A percentile compares a stretch with the other conserved stretches of the same genome.
These are phyloP conservation scores for Pyrrhoderma noxium DNA, from an alignment of 1,284 basidiomycete species.

Conservation along the genomic window DNA sequence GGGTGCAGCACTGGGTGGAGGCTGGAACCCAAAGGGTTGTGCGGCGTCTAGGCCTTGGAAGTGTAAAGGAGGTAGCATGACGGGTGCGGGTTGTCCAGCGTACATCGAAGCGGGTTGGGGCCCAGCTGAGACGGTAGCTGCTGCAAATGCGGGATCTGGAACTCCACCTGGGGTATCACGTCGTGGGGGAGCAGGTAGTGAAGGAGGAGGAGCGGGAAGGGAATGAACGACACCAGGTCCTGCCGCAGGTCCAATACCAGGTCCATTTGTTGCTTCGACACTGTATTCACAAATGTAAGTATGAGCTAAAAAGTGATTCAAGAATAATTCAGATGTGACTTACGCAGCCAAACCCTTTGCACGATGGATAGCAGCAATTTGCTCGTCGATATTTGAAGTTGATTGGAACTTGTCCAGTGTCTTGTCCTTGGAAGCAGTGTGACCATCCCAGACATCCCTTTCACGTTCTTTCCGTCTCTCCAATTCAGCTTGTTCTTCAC, in stretches of 20 bases:
- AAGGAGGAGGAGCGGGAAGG: constrained; percentile 57
- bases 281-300: constrained; percentile 33
- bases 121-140: constrained; percentile 71
- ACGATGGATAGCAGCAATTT: constrained; percentile 89
- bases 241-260: constrained; percentile 74
- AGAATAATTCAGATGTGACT: constrained; percentile 27
- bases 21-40: constrained; percentile 73
- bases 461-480: constrained; percentile 77
- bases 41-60: constrained; percentile 71
- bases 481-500: constrained; percentile 78
- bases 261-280: constrained; percentile 69
- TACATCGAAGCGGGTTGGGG: constrained; percentile 72
- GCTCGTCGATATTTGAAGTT: constrained; percentile 88
- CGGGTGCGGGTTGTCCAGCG: constrained; percentile 47
- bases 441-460: constrained; percentile 94
- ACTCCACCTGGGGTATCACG: constrained; percentile 26
- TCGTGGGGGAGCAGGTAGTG: constrained; percentile 54
- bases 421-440: constrained; percentile 82
- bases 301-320: constrained; percentile 17
- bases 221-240: constrained; percentile 44
- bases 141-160: constrained; percentile 51
- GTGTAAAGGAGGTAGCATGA: constrained; percentile 76
- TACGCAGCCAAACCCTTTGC: constrained; percentile 81
- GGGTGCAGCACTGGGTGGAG: constrained; percentile 37
- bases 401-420: constrained; percentile 87